These are phyloP conservation scores for Neurospora sp. DNA, from an alignment of 495 filamentous ascomycete genomes.

Conservation along the genomic window DNA sequence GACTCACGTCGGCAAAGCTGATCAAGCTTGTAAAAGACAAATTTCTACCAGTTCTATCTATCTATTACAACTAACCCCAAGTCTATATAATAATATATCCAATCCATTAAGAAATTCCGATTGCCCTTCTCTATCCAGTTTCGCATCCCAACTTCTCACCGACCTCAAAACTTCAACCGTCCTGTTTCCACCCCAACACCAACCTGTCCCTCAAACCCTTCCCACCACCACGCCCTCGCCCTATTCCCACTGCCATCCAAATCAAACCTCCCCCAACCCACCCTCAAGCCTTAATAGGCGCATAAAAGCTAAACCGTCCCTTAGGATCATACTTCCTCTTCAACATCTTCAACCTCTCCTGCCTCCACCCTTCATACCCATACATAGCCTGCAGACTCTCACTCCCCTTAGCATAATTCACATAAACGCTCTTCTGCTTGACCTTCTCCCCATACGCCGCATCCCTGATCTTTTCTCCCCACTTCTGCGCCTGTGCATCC, in stretches of 20 bases:
- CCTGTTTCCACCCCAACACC: background rate
- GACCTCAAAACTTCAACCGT: background rate
- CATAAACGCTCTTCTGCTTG: conserved; percentile 50
- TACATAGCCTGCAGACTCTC: conserved; percentile 39
- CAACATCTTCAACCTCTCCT: conserved; percentile 29
- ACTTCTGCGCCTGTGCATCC: conserved; percentile 9
- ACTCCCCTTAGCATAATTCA: conserved; percentile 52
- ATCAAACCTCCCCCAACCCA: background rate
- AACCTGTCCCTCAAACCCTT: background rate
- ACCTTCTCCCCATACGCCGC: conserved; percentile 40
- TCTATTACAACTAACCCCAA: background rate
- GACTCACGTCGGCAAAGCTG: background rate
- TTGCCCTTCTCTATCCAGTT: background rate
- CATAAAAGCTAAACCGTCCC: conserved; percentile 44
- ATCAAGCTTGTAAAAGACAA: background rate
- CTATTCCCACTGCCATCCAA: background rate
- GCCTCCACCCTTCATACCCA: conserved; percentile 42
- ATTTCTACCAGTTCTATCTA: background rate
- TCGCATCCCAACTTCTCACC: background rate
- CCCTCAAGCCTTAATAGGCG: conserved; percentile 15
- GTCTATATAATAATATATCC: background rate
- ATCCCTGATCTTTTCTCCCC: conserved; percentile 22
- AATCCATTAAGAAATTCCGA: background rate
- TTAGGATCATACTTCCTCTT: conserved; percentile 49
- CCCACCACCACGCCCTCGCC: background rate